These are phyloP conservation scores for Clarireedia monteithiana DNA, from an alignment of 2,329 filamentous ascomycete species.

Conservation along the genomic window DNA sequence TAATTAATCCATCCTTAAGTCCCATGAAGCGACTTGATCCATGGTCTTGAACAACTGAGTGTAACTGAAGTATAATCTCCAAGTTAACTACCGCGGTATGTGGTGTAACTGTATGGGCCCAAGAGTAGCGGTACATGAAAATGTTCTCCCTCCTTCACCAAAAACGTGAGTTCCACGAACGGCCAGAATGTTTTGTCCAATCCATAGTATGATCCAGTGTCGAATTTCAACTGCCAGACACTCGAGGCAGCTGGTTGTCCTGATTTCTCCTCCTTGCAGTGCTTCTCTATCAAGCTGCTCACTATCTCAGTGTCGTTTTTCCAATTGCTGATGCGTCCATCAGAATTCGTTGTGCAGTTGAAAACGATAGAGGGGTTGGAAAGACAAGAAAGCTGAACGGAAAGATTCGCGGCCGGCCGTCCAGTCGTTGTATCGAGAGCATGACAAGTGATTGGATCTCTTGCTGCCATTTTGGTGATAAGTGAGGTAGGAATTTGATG, in stretches of 20 bases:
- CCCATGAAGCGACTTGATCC: conserved; percentile 2
- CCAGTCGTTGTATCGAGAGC: conserved; percentile 76
- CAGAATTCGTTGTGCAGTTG: conserved; percentile 62
- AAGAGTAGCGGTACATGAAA: conserved; percentile 75
- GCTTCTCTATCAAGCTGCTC: conserved; percentile 12
- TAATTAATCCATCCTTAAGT: conserved; percentile 1
- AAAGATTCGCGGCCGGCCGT: conserved; percentile 57
- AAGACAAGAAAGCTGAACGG: conserved; percentile 40
- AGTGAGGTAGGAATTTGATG: neutral
- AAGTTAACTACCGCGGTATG: conserved; percentile 63
- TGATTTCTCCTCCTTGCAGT: conserved; percentile 4
- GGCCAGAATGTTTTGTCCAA: conserved; percentile 50
- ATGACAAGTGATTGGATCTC: conserved; percentile 73
- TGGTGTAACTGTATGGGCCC: conserved; percentile 74
- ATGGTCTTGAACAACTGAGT: neutral
- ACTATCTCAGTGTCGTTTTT: conserved; percentile 1
- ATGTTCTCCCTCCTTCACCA: conserved; percentile 48
- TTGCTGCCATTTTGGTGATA: conserved; percentile 8
- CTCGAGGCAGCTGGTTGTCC: conserved; percentile 23
- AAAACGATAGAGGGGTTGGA: conserved; percentile 38
- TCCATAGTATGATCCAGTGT: conserved; percentile 65
- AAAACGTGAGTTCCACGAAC: conserved; percentile 47
- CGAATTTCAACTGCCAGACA: conserved; percentile 63
- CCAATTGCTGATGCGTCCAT: conserved; percentile 69
- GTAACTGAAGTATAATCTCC: neutral